phyloP scores from a whole-genome alignment of 306 rosid species.

The Astragalus glycyphyllos region DNA sequence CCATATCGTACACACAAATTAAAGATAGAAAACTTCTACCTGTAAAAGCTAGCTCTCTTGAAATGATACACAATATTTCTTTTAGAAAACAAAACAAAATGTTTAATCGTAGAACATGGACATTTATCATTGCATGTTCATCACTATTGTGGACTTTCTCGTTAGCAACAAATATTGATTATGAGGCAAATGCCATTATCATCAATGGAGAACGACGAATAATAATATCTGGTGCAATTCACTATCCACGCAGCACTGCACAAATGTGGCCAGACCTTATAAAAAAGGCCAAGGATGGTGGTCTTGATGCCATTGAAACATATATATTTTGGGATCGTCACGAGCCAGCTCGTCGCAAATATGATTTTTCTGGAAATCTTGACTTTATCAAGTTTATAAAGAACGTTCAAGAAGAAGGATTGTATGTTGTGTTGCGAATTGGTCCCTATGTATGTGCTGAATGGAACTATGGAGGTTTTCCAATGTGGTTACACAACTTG shows the following conservation, averaged over 20 bases:
- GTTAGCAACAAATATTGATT: background rate
- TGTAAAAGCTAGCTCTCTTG: background rate
- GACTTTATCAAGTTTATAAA: conserved; percentile 2
- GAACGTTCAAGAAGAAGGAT: background rate
- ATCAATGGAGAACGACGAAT: background rate
- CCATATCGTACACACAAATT: no score
- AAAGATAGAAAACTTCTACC: background rate
- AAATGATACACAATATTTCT: no score
- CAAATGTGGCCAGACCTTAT: background rate
- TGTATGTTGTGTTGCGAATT: background rate
- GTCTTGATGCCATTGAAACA: conserved; percentile 8
- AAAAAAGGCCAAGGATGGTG: background rate
- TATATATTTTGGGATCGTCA: background rate
- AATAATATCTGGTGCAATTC: background rate
- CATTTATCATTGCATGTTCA: background rate
- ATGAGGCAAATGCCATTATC: conserved; percentile 25
- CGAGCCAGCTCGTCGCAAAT: background rate
- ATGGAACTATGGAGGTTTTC: conserved; percentile 49
- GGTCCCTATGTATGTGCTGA: conserved; percentile 41
- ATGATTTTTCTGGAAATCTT: background rate
- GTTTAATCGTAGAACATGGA: background rate
- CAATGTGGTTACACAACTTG: conserved; percentile 45
- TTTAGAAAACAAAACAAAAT: background rate
- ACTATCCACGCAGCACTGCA: background rate
- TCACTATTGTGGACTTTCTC: background rate